Evolutionary conservation across 345 rosid genomes (phyloP), one percentile per base, ranked within the genome.

Genomic region (Corymbia maculata): DNA sequence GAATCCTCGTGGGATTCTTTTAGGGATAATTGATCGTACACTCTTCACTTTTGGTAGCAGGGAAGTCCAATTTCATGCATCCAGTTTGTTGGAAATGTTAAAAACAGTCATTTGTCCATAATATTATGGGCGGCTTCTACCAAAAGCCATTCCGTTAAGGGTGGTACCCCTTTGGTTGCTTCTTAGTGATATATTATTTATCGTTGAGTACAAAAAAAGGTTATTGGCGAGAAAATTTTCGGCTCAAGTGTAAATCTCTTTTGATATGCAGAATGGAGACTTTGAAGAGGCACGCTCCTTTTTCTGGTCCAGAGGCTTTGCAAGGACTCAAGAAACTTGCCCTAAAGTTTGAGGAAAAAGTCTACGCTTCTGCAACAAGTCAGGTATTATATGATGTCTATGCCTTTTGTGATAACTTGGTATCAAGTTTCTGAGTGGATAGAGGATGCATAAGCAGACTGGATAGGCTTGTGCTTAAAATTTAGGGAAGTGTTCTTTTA

Each of bases 291-390:
- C 95, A 91, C 87, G 94, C 95, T 87, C 96, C 97, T 52, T 91
- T 91, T 91, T 93, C 98, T 92, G 96, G 94, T 16, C 91, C 92
- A 32, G 98, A 95, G 28, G 99, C 95, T 86, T 86, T 94, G 17
- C 90, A 91, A 68, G 98, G 94, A 90, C 96, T 95, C 61, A 93
- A 90, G 91, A 95, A 95, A 89, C 93, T 96, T 88, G 98, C 97
- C 80, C 92, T 88, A 66, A 92, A 96, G 89, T 97, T 95, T 49
- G 99, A 97, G 95, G 97, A 97, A 88, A 97, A 93, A 92, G 94
- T 92, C 85, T 97, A 91, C 88, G 91, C 91, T 15, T 93, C 93
- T 85, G 98, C 99, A 85, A 68, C 87, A 80, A 93, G 92, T 91
- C 98, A 94, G 99, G 99, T 97, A 90, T 61, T 24, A 47, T 64